Conservation (phyloP, 2,329 filamentous ascomycete species). For the Hypocreales sp. region DNA sequence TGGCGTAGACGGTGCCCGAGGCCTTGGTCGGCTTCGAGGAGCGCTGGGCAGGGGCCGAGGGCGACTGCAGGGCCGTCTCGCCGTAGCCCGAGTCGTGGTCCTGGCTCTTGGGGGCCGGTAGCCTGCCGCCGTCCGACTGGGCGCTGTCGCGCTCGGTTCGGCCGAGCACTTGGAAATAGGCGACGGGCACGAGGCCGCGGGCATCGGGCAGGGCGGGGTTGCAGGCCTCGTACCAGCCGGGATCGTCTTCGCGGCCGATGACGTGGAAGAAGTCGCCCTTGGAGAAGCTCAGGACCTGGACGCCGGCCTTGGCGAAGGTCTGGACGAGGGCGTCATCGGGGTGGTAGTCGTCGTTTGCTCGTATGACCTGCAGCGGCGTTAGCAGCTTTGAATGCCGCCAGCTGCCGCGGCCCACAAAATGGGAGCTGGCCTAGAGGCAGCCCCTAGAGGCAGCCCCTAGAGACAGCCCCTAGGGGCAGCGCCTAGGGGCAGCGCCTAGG, state of each 20-base stretch:
- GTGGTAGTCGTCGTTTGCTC: slow-evolving; percentile 86
- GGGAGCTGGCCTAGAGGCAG: not conserved
- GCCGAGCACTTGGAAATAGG: slow-evolving; percentile 83
- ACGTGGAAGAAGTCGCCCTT: slow-evolving; percentile 98
- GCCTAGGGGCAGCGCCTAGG: not conserved
- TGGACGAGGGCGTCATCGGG: slow-evolving; percentile 65
- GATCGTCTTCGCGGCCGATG: slow-evolving; percentile 85
- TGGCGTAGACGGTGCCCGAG: slow-evolving; percentile 87
- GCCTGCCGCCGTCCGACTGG: slow-evolving; percentile 43
- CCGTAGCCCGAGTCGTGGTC: slow-evolving; percentile 84
- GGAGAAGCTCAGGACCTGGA: slow-evolving; percentile 77
- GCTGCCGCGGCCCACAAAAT: not conserved
- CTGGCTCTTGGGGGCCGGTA: slow-evolving; percentile 38
- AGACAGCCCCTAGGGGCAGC: not conserved
- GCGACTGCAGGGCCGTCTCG: slow-evolving; percentile 16
- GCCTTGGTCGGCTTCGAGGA: slow-evolving; percentile 35
- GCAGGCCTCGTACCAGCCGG: slow-evolving; percentile 96
- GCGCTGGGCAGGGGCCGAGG: slow-evolving; percentile 18
- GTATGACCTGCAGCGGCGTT: slow-evolving; percentile 62
- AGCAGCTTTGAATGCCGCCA: not conserved
- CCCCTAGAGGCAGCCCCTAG: not conserved
- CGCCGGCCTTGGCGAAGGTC: slow-evolving; percentile 65
- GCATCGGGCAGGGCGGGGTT: slow-evolving; percentile 81
- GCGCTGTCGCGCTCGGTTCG: slow-evolving; percentile 84
- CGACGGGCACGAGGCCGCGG: slow-evolving; percentile 81